A percentile compares a stretch with the other conserved stretches of the same genome.
phyloP scores from a whole-genome alignment of 2,329 filamentous ascomycete species.

The Phialophora macrospora region DNA sequence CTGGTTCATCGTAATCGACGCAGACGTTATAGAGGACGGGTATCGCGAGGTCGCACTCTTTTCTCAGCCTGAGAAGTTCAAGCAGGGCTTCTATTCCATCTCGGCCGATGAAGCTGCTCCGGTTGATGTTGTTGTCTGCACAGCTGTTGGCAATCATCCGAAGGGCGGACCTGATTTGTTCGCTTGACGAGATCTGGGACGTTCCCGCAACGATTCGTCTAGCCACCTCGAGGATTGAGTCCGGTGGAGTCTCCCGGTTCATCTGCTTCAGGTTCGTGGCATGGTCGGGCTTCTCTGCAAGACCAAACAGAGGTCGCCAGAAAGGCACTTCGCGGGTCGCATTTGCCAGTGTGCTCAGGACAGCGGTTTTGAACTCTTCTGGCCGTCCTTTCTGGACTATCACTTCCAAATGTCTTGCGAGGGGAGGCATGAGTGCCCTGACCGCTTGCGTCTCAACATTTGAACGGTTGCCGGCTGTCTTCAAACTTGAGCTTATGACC shows the following conservation, averaged over 20 bases:
- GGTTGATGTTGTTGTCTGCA: conserved; percentile 39
- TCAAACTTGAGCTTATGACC: conserved; percentile 9
- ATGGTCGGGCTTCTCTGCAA: conserved; percentile 3
- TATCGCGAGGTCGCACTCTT: conserved; percentile 34
- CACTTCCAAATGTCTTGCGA: conserved; percentile 20
- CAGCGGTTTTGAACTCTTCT: conserved; percentile 8
- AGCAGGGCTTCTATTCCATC: conserved; percentile 33
- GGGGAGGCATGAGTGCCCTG: conserved; percentile 6
- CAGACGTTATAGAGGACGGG: conserved; percentile 39
- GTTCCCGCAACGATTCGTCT: conserved; percentile 23
- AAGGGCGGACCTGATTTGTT: conserved; percentile 28
- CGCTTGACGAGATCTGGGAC: conserved; percentile 6
- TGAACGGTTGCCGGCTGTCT: not conserved
- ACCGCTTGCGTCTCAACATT: not conserved
- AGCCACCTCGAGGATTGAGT: conserved; percentile 36
- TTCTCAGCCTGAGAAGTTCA: conserved; percentile 9
- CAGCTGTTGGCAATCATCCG: conserved; percentile 39
- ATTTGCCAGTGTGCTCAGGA: conserved; percentile 26
- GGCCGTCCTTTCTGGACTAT: not conserved
- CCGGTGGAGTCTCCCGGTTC: conserved; percentile 14
- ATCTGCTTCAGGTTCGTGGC: conserved; percentile 9
- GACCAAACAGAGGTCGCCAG: conserved; percentile 34
- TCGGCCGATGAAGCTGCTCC: conserved; percentile 31
- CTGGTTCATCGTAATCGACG: conserved; percentile 35
- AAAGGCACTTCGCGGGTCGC: conserved; percentile 31